These are phyloP conservation scores for Claviceps sp. DNA, from an alignment of 2,329 filamentous ascomycete species.

Conservation along the genomic window DNA sequence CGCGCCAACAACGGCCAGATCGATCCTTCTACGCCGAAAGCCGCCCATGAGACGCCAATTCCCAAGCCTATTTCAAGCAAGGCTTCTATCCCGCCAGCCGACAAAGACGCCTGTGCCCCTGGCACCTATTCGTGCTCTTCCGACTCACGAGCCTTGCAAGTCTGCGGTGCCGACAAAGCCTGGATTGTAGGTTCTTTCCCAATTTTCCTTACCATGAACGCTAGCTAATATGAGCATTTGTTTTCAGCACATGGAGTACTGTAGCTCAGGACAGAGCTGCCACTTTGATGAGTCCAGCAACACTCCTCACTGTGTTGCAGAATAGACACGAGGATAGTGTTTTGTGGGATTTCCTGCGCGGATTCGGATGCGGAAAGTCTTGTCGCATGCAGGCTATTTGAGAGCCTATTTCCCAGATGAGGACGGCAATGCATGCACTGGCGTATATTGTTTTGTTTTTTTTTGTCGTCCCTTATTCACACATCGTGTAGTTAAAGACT, in stretches of 20 bases:
- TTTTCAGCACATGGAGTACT: neutral
- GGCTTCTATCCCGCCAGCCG: neutral
- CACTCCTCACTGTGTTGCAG: slow-evolving; percentile 1
- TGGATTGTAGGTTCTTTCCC: slow-evolving; percentile 1
- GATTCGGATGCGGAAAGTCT: neutral
- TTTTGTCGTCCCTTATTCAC: neutral
- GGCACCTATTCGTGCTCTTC: slow-evolving; percentile 1
- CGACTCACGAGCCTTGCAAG: neutral
- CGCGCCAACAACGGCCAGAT: neutral
- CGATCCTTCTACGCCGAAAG: neutral
- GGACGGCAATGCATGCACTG: neutral
- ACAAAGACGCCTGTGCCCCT: neutral
- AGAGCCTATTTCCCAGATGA: neutral
- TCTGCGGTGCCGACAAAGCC: neutral
- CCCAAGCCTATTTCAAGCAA: neutral
- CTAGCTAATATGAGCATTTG: neutral
- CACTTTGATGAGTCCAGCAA: slow-evolving; percentile 1
- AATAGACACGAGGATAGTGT: too few relatives aligned
- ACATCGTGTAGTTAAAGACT: neutral
- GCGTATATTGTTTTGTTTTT: neutral
- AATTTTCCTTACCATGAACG: too few relatives aligned
- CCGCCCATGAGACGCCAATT: neutral
- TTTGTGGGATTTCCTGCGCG: too few relatives aligned
- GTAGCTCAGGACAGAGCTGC: neutral
- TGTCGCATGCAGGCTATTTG: neutral